Conservation (phyloP, 2,329 filamentous ascomycete species). For the Sporothrix inflata region DNA sequence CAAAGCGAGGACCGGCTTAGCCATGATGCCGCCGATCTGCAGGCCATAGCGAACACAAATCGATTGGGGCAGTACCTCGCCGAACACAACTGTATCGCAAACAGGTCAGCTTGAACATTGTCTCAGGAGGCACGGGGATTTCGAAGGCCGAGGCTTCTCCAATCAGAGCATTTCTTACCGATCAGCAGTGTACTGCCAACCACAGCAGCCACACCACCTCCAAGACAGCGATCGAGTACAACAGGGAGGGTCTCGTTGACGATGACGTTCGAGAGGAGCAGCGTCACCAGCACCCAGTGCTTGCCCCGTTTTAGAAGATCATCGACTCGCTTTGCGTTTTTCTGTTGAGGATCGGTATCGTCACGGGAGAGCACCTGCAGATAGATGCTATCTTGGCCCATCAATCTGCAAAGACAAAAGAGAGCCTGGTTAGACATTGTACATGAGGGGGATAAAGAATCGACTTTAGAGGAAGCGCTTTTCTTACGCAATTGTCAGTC, state of each 20-base stretch:
- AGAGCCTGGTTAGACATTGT: neutral
- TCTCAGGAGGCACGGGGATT: too few relatives aligned
- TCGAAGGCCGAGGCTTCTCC: neutral
- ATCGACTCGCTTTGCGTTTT: slow-evolving; percentile 81
- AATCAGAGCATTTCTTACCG: slow-evolving; percentile 58
- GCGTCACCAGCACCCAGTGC: slow-evolving; percentile 95
- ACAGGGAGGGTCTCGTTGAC: slow-evolving; percentile 97
- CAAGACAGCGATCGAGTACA: slow-evolving; percentile 88
- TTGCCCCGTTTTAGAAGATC: slow-evolving; percentile 83
- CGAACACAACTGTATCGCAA: slow-evolving; percentile 78
- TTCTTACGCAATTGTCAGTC: slow-evolving; percentile 80
- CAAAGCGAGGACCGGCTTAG: slow-evolving; percentile 79
- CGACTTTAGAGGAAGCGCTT: neutral
- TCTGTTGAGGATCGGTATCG: slow-evolving; percentile 80
- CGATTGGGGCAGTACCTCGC: slow-evolving; percentile 93
- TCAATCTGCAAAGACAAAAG: slow-evolving; percentile 46
- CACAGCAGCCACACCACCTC: slow-evolving; percentile 92
- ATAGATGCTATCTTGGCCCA: slow-evolving; percentile 90
- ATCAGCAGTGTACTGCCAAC: slow-evolving; percentile 92
- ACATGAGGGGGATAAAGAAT: neutral
- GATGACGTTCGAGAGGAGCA: slow-evolving; percentile 94
- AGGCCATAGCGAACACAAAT: slow-evolving; percentile 95
- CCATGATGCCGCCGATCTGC: slow-evolving; percentile 92
- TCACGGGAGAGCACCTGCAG: slow-evolving; percentile 91
- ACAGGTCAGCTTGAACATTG: neutral